A percentile compares a stretch with the other conserved stretches of the same genome.
Evolutionary conservation across 2,329 filamentous ascomycete genomes (phyloP).

Genomic region (Ophiostoma ulmi): DNA sequence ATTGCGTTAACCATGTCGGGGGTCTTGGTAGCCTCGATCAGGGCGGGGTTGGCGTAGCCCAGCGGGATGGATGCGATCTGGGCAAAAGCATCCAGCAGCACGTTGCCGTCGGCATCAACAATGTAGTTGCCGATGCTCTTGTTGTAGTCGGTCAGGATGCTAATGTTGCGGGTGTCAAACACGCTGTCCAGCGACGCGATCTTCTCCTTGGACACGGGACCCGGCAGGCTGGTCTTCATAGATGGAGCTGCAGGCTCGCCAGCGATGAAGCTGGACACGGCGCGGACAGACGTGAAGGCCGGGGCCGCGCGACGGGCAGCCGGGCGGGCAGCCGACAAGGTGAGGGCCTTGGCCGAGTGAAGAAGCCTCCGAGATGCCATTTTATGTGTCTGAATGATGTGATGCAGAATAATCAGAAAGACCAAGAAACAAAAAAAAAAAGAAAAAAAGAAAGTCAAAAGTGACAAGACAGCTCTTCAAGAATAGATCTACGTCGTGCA

Average conservation of each 20-base stretch:
- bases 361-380: constrained; percentile 20
- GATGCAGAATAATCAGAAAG: neutral
- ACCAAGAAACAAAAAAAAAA: neutral
- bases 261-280: constrained; percentile 18
- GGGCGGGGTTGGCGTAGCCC: constrained; percentile 81
- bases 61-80: constrained; percentile 91
- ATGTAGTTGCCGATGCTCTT: constrained; percentile 78
- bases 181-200: constrained; percentile 68
- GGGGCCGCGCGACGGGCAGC: neutral
- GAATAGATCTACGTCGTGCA: neutral
- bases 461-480: neutral
- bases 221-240: constrained; percentile 64
- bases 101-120: constrained; percentile 65
- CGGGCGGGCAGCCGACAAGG: neutral
- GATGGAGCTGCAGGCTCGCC: constrained; percentile 48
- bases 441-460: neutral
- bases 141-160: constrained; percentile 72
- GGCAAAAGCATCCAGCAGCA: constrained; percentile 64
- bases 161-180: constrained; percentile 80
- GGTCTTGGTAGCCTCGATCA: constrained; percentile 64
- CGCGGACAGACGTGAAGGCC: neutral
- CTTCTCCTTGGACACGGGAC: constrained; percentile 64
- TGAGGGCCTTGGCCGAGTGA: constrained; percentile 15
- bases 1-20: constrained; percentile 74
- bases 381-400: neutral